Conservation (phyloP, 306 rosid species). For the Lablab purpureus region DNA sequence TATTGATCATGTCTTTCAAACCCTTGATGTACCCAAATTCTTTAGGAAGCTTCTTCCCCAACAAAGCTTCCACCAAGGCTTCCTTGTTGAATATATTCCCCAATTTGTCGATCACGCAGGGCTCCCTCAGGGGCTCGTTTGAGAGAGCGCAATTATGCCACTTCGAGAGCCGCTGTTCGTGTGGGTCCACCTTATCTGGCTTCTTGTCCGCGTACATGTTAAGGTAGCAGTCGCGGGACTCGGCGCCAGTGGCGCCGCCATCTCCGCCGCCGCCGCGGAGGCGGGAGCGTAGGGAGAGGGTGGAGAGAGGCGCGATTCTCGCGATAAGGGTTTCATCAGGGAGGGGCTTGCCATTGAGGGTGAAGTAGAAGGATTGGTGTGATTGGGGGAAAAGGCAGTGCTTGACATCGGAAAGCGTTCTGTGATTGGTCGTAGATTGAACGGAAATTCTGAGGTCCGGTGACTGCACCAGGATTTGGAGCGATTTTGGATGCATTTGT, state of each 20-base stretch:
- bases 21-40: constrained; percentile 89
- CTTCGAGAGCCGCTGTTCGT: constrained; percentile 88
- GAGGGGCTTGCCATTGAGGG: constrained; percentile 71
- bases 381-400: constrained; percentile 56
- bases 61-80: constrained; percentile 75
- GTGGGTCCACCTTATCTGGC: constrained; percentile 89
- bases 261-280: constrained; percentile 88
- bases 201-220: constrained; percentile 92
- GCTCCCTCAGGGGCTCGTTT: constrained; percentile 84
- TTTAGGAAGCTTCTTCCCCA: constrained; percentile 89
- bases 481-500: constrained; percentile 52
- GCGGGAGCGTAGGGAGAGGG: constrained; percentile 66
- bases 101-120: constrained; percentile 84
- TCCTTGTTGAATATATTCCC: constrained; percentile 92
- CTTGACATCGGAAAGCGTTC: constrained; percentile 68
- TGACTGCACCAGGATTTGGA: constrained; percentile 69
- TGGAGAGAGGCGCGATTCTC: constrained; percentile 61
- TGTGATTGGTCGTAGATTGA: constrained; percentile 53
- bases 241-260: constrained; percentile 96
- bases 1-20: constrained; percentile 80
- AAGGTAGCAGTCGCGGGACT: constrained; percentile 96
- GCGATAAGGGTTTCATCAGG: constrained; percentile 55
- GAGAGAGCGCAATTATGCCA: constrained; percentile 86
- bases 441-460: constrained; percentile 58
- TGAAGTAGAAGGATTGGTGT: constrained; percentile 64